Conservation (phyloP, 305 asterid genomes). For the Rubia balearica region DNA sequence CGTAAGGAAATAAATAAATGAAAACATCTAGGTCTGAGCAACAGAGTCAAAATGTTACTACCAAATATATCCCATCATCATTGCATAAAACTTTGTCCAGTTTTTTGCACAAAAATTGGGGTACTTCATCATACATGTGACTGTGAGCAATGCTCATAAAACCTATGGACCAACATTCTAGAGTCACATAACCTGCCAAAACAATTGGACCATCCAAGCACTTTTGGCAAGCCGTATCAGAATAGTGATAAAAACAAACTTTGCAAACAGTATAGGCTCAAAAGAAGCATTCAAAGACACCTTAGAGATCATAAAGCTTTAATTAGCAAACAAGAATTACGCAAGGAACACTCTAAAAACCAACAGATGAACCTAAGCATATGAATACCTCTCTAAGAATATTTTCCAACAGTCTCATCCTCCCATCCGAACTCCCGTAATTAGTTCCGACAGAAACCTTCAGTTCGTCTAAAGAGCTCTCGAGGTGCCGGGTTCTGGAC, state of each 20-base stretch:
- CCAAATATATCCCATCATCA: background rate
- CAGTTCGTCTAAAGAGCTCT: constrained; percentile 72
- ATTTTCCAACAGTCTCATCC: constrained; percentile 69
- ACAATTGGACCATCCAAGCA: background rate
- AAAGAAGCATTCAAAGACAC: background rate
- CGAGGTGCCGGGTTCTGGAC: constrained; percentile 63
- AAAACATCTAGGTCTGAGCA: background rate
- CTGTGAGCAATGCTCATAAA: background rate
- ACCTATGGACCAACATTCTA: background rate
- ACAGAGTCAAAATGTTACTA: background rate
- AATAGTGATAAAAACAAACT: background rate
- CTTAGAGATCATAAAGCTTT: background rate
- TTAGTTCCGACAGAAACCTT: constrained; percentile 61
- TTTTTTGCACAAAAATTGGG: background rate
- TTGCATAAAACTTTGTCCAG: background rate
- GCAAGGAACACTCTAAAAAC: background rate
- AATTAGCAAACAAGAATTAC: background rate
- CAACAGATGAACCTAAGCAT: constrained; percentile 13
- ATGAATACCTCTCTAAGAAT: constrained; percentile 65
- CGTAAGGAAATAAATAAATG: background rate
- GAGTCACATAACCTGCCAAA: background rate
- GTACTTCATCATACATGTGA: background rate
- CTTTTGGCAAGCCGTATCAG: background rate
- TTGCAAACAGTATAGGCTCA: background rate
- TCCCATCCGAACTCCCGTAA: constrained; percentile 66